Conservation (phyloP, 495 filamentous ascomycete genomes). For the Pseudoneurospora amorphoporcata region DNA sequence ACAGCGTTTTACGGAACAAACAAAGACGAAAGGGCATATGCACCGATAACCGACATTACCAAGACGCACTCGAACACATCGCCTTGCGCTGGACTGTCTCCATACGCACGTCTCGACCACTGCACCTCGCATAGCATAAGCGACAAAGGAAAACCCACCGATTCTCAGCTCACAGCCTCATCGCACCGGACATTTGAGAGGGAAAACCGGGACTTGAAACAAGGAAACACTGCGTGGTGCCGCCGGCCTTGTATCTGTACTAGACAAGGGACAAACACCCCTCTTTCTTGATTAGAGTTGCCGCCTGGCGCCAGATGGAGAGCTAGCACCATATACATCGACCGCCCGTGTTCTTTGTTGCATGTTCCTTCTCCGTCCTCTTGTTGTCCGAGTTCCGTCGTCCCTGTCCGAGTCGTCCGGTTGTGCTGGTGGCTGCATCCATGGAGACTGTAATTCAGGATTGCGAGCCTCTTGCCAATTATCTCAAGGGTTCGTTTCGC, state of each 20-base stretch:
- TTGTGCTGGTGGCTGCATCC: conserved; percentile 21
- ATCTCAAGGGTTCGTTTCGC: conserved; percentile 70
- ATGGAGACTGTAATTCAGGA: conserved; percentile 94
- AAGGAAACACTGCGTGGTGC: not conserved
- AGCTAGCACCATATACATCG: conserved; percentile 14
- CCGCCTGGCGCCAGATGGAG: conserved; percentile 21
- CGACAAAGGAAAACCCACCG: not conserved
- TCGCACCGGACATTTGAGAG: not conserved
- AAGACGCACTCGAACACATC: not conserved
- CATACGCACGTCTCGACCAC: not conserved
- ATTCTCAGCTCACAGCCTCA: not conserved
- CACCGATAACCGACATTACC: conserved; percentile 9
- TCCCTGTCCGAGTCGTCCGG: not conserved
- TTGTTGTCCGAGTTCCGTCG: not conserved
- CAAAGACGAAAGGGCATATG: not conserved
- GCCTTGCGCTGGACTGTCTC: not conserved
- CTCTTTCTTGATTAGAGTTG: conserved; percentile 4
- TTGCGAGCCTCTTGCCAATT: conserved; percentile 83
- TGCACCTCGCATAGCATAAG: not conserved
- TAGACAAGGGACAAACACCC: not conserved
- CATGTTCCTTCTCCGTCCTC: not conserved
- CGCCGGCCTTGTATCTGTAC: conserved; percentile 1
- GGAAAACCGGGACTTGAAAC: not conserved
- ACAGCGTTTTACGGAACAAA: not conserved
- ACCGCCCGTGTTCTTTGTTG: not conserved